A percentile compares a stretch with the other conserved stretches of the same genome.
Conservation (phyloP, 2,329 filamentous ascomycete genomes). For the Hypomyces rosellus region DNA sequence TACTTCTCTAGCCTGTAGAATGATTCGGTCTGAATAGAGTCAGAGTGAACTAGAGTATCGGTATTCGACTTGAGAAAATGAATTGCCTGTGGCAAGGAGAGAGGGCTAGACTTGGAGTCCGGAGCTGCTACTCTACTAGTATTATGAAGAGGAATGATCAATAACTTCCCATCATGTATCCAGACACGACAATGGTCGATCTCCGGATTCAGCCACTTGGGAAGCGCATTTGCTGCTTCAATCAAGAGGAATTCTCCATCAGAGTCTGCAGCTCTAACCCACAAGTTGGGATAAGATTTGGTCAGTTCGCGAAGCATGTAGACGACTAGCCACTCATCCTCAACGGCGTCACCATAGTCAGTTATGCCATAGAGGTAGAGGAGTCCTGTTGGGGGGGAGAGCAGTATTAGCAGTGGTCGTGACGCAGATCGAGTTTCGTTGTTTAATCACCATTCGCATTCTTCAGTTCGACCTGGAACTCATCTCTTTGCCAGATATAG, state of each 20-base stretch:
- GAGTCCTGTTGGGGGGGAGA: conserved; percentile 22
- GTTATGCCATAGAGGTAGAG: conserved; percentile 69
- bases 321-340: conserved; percentile 96
- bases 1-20: conserved; percentile 86
- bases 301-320: conserved; percentile 80
- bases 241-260: conserved; percentile 95
- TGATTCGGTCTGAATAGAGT: conserved; percentile 75
- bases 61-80: conserved; percentile 50
- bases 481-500: conserved; percentile 93
- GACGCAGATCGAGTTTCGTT: too few relatives aligned
- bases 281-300: conserved; percentile 63
- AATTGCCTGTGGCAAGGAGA: conserved; percentile 62
- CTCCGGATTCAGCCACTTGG: conserved; percentile 87
- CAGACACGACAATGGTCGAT: conserved; percentile 83
- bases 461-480: conserved; percentile 63
- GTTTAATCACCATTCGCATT: conserved; percentile 46
- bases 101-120: conserved; percentile 7
- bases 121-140: conserved; percentile 11
- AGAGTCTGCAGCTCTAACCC: conserved; percentile 76
- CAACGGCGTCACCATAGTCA: conserved; percentile 88
- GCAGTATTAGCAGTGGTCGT: too few relatives aligned
- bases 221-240: conserved; percentile 82
- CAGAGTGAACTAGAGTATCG: conserved; percentile 60
- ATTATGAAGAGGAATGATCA: conserved; percentile 59
- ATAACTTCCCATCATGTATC: conserved; percentile 72